Conservation (phyloP, 306 rosid genomes). For the Inga laurina region DNA sequence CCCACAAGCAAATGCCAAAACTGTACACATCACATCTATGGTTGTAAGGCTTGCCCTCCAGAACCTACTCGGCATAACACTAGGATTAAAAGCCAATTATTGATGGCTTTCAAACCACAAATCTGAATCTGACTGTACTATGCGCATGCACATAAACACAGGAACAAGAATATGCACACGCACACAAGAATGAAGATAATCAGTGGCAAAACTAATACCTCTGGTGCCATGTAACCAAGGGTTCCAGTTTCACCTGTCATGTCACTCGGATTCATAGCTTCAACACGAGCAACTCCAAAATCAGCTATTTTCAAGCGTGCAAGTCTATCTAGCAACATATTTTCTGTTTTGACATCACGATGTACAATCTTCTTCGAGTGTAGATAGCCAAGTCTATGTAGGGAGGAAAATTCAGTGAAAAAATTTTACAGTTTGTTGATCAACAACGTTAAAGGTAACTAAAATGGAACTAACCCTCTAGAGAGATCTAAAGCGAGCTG, state of each 20-base stretch:
- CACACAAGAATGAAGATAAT: neutral
- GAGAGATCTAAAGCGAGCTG: conserved; percentile 89
- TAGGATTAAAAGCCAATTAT: conserved; percentile 15
- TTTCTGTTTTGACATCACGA: conserved; percentile 82
- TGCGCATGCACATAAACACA: neutral
- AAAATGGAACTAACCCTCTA: conserved; percentile 63
- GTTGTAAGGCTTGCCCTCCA: conserved; percentile 91
- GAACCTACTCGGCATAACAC: conserved; percentile 54
- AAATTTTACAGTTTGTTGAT: neutral
- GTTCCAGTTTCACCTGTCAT: conserved; percentile 99
- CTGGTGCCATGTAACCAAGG: conserved; percentile 94
- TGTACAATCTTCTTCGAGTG: conserved; percentile 85
- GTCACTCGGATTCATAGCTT: conserved; percentile 78
- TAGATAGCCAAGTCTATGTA: conserved; percentile 71
- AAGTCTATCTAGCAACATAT: conserved; percentile 60
- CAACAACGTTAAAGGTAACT: neutral
- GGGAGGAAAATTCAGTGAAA: neutral
- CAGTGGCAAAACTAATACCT: conserved; percentile 45
- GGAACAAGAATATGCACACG: neutral
- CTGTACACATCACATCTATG: conserved; percentile 89
- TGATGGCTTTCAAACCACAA: neutral
- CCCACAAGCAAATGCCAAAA: conserved; percentile 94
- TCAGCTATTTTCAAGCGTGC: conserved; percentile 80
- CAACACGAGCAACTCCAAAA: conserved; percentile 94
- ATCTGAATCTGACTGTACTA: neutral